phyloP scores from a whole-genome alignment of 306 rosid genomes.

The Inga leiocalycina region DNA sequence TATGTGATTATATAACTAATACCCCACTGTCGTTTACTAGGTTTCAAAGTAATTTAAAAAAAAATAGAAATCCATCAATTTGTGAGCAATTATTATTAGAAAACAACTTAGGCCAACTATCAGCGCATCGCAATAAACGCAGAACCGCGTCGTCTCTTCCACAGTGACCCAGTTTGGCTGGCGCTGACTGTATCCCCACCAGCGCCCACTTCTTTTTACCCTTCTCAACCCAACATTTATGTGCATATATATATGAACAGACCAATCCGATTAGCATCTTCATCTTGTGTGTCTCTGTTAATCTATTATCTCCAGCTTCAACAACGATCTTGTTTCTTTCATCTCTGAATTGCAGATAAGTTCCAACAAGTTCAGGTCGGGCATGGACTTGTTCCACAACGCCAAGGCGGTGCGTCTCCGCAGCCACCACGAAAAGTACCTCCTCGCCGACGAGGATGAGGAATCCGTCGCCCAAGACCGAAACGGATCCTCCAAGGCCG shows the following conservation, averaged over 20 bases:
- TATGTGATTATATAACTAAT: no score
- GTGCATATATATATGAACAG: no score
- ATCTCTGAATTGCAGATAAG: constrained; percentile 26
- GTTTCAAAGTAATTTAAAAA: no score
- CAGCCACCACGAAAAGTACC: constrained; percentile 80
- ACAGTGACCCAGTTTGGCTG: constrained; percentile 2
- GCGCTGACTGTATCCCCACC: constrained; percentile 8
- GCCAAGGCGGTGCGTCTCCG: constrained; percentile 89
- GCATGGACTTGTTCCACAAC: constrained; percentile 71
- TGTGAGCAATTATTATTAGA: neutral
- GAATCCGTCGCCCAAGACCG: constrained; percentile 73
- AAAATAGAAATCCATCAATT: neutral
- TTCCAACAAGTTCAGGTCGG: constrained; percentile 51
- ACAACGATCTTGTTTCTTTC: neutral
- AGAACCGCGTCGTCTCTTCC: neutral
- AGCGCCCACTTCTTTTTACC: constrained; percentile 4
- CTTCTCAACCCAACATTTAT: neutral
- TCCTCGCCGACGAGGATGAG: constrained; percentile 81
- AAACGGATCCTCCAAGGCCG: constrained; percentile 66
- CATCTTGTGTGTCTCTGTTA: neutral
- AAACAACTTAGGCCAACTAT: neutral
- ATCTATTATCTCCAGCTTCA: neutral
- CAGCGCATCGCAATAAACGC: neutral
- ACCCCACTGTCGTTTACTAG: no score
- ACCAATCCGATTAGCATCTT: neutral